Evolutionary conservation across 1,284 basidiomycete species (phyloP).

Genomic region (Neonothopanus nambi): DNA sequence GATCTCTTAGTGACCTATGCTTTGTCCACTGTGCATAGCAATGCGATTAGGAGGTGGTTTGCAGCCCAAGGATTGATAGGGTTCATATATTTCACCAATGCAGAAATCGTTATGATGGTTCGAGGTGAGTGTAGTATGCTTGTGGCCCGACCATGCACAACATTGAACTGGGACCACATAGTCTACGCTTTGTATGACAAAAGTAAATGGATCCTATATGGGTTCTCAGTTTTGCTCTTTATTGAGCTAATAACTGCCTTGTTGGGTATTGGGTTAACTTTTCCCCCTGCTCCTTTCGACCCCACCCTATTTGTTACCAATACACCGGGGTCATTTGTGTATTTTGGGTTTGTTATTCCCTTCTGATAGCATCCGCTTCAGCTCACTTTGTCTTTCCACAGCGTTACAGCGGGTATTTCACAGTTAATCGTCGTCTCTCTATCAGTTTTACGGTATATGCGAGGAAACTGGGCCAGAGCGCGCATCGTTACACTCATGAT

Average conservation of each 20-base stretch:
- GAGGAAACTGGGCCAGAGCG: conserved; percentile 11
- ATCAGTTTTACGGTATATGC: conserved; percentile 13
- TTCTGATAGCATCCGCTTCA: background rate
- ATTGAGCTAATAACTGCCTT: conserved; percentile 18
- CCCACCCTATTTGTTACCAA: conserved; percentile 5
- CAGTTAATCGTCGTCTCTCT: conserved; percentile 17
- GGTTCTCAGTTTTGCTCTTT: conserved; percentile 16
- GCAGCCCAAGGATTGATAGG: conserved; percentile 20
- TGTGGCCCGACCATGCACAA: background rate
- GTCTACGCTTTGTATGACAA: conserved; percentile 25
- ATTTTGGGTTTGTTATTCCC: conserved; percentile 16
- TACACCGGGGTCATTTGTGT: conserved; percentile 17
- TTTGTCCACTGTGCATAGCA: background rate
- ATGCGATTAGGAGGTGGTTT: conserved; percentile 22
- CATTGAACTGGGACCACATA: background rate
- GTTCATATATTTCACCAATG: conserved; percentile 20
- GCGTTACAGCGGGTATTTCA: conserved; percentile 15
- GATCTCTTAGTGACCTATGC: conserved; percentile 9
- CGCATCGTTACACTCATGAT: conserved; percentile 16
- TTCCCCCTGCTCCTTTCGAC: conserved; percentile 10
- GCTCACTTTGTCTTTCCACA: background rate
- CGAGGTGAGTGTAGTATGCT: conserved; percentile 17
- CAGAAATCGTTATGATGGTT: conserved; percentile 25
- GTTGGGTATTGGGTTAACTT: conserved; percentile 14
- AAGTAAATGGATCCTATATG: conserved; percentile 15